These are phyloP conservation scores for Glycine tomentella DNA, from an alignment of 306 rosid species.

Conservation along the genomic window DNA sequence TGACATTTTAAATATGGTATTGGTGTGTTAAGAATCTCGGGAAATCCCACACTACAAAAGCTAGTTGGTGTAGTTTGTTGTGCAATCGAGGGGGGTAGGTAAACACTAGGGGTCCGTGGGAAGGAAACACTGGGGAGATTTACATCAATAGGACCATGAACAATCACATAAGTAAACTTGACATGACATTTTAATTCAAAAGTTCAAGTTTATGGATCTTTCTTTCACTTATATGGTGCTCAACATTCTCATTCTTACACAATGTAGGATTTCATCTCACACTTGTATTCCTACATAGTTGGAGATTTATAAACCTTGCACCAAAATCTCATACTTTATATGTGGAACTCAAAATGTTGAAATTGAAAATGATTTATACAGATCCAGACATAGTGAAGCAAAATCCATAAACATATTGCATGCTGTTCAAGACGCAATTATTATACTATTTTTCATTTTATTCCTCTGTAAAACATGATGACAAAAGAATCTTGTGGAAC, in stretches of 20 bases:
- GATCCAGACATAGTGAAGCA: constrained; percentile 5
- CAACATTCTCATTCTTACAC: no score
- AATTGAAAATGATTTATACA: constrained; percentile 27
- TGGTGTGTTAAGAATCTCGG: background rate
- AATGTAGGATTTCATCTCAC: no score
- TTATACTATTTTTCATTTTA: constrained; percentile 1
- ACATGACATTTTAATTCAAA: no score
- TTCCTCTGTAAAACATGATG: constrained; percentile 13
- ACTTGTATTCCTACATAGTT: background rate
- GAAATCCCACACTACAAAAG: background rate
- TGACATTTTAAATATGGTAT: constrained; percentile 11
- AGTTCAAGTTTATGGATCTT: no score
- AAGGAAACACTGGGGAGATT: no score
- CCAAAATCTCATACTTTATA: background rate
- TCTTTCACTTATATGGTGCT: no score
- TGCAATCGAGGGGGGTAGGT: no score
- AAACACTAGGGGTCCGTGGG: no score
- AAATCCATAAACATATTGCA: constrained; percentile 4
- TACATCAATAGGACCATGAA: no score
- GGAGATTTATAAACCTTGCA: background rate
- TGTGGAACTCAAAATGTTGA: constrained; percentile 9
- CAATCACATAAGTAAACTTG: no score
- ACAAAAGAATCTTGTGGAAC: background rate
- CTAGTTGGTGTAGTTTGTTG: background rate
- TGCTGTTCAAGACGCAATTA: constrained; percentile 10